Evolutionary conservation across 2,329 filamentous ascomycete genomes (phyloP).

Genomic region (Colletotrichum tropicicola): DNA sequence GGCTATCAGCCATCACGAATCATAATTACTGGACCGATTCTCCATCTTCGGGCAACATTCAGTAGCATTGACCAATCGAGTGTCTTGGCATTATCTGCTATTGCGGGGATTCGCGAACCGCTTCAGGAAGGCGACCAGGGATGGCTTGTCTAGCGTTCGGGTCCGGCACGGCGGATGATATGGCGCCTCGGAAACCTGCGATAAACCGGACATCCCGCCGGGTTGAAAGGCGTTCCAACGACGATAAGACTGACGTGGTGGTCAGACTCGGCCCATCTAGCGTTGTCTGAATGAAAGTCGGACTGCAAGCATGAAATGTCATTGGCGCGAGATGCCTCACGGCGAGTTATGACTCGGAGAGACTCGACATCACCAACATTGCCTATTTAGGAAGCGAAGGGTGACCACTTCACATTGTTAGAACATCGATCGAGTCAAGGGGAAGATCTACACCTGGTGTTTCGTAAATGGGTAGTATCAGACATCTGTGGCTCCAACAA

Average conservation of each 20-base stretch:
- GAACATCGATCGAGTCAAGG: no score
- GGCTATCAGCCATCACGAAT: neutral
- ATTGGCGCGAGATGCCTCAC: no score
- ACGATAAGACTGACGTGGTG: neutral
- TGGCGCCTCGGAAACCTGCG: neutral
- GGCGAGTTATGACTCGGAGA: no score
- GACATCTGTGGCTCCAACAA: no score
- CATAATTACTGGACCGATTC: neutral
- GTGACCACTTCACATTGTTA: no score
- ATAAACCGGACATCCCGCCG: neutral
- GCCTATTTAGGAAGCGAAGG: no score
- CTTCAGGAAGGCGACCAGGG: slow-evolving; percentile 6
- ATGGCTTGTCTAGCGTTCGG: slow-evolving; percentile 1
- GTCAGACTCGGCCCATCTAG: no score
- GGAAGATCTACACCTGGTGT: no score
- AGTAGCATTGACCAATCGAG: slow-evolving; percentile 15
- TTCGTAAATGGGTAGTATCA: no score
- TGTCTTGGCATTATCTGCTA: slow-evolving; percentile 16
- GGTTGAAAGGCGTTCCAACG: neutral
- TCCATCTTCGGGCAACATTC: neutral
- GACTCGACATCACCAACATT: no score
- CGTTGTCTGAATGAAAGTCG: no score
- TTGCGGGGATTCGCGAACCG: slow-evolving; percentile 1
- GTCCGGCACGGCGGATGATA: neutral
- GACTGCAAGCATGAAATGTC: no score